phyloP scores from a whole-genome alignment of 2,329 filamentous ascomycete genomes.

The Exserohilum rostratum region DNA sequence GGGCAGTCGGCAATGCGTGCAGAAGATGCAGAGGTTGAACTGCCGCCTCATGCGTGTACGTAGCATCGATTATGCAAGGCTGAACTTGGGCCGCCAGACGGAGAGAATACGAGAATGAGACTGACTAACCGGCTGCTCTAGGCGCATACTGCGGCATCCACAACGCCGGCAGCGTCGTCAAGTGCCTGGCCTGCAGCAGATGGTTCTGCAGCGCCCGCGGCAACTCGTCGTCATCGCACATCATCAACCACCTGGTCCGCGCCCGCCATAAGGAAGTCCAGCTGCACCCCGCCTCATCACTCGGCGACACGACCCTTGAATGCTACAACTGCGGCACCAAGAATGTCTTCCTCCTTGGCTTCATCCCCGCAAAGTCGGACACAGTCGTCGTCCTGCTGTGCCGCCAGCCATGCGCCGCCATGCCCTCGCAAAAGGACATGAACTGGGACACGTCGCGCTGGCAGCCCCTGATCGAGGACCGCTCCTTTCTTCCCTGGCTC shows the following conservation, averaged over 20 bases:
- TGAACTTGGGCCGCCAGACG: too few relatives aligned
- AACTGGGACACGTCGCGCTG: conserved; percentile 98
- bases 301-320: conserved; percentile 95
- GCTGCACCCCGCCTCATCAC: conserved; percentile 87
- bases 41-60: conserved; percentile 81
- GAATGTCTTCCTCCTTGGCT: conserved; percentile 96
- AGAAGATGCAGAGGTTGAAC: conserved; percentile 73
- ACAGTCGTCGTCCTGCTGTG: conserved; percentile 97
- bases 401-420: conserved; percentile 93
- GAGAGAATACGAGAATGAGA: neutral
- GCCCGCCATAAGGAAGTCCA: conserved; percentile 99
- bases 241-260: conserved; percentile 96
- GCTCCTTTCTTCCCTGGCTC: conserved; percentile 93
- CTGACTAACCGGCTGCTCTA: conserved; percentile 2
- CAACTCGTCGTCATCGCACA: conserved; percentile 95
- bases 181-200: conserved; percentile 93
- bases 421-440: conserved; percentile 97
- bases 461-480: conserved; percentile 97
- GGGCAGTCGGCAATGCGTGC: conserved; percentile 59
- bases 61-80: conserved; percentile 1
- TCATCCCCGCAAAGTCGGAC: conserved; percentile 98
- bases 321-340: conserved; percentile 99
- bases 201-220: conserved; percentile 99
- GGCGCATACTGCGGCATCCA: conserved; percentile 94
- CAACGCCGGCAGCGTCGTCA: conserved; percentile 92